These are phyloP conservation scores for Penicillium sp. DNA, from an alignment of 2,329 filamentous ascomycete genomes.

Conservation along the genomic window DNA sequence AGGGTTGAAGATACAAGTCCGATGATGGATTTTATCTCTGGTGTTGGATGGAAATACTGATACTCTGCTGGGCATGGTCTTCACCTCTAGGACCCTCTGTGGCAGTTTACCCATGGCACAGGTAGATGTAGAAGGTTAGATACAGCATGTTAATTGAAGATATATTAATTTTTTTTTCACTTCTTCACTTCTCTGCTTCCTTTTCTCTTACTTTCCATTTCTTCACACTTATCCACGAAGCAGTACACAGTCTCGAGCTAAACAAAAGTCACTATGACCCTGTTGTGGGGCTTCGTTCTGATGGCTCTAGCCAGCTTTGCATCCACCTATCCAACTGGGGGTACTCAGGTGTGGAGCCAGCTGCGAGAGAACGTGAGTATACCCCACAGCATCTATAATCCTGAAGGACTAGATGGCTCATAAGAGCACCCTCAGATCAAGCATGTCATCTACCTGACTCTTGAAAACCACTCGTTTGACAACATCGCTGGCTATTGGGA, in stretches of 20 bases:
- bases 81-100: background rate
- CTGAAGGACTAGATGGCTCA: background rate
- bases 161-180: background rate
- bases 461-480: constrained; percentile 43
- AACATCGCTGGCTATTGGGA: constrained; percentile 43
- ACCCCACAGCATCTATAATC: background rate
- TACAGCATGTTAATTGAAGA: no score
- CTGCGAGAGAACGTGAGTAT: constrained; percentile 26
- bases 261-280: background rate
- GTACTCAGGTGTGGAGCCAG: constrained; percentile 18
- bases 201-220: background rate
- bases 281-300: background rate
- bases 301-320: constrained; percentile 13
- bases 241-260: background rate
- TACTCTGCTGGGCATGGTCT: background rate
- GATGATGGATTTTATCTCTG: no score
- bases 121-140: background rate
- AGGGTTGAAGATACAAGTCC: no score
- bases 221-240: background rate
- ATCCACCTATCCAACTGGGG: constrained; percentile 18
- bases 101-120: background rate
- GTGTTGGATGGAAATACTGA: no score
- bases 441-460: constrained; percentile 38
- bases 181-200: no score
- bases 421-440: constrained; percentile 26